phyloP scores from a whole-genome alignment of 495 filamentous ascomycete species.

The Penicillium lividum region DNA sequence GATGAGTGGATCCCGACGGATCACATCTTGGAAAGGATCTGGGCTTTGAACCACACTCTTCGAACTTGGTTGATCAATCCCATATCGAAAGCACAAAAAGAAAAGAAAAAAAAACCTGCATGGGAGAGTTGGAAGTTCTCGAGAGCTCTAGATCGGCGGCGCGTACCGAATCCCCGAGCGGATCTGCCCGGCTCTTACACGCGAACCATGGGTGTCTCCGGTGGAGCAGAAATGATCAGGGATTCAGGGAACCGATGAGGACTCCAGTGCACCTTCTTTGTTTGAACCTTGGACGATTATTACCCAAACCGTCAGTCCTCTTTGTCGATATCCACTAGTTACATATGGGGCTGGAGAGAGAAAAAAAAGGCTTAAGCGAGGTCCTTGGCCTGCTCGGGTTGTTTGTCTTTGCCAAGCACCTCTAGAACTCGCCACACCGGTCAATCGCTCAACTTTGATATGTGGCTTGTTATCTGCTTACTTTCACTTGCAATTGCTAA shows the following conservation, averaged over 20 bases:
- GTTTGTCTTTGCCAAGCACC: background rate
- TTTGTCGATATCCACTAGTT: background rate
- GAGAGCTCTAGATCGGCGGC: slow-evolving; percentile 20
- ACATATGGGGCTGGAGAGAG: background rate
- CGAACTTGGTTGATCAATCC: background rate
- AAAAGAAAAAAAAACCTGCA: background rate
- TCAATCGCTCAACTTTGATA: background rate
- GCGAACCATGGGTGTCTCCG: slow-evolving; percentile 13
- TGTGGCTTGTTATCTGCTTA: background rate
- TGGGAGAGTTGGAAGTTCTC: background rate
- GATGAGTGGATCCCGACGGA: slow-evolving; percentile 3
- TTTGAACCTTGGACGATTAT: background rate
- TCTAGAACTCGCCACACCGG: background rate
- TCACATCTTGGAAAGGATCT: background rate
- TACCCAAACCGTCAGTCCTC: background rate
- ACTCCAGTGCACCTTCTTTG: background rate
- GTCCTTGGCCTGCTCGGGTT: background rate
- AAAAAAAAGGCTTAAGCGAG: background rate
- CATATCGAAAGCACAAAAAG: background rate
- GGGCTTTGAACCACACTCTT: background rate
- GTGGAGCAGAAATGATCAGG: background rate
- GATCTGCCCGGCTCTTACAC: slow-evolving; percentile 24
- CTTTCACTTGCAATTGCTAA: background rate
- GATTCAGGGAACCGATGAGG: background rate
- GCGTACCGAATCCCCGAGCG: slow-evolving; percentile 11